Evolutionary conservation across 2,329 filamentous ascomycete genomes (phyloP).

Genomic region (Celoporthe dispersa): DNA sequence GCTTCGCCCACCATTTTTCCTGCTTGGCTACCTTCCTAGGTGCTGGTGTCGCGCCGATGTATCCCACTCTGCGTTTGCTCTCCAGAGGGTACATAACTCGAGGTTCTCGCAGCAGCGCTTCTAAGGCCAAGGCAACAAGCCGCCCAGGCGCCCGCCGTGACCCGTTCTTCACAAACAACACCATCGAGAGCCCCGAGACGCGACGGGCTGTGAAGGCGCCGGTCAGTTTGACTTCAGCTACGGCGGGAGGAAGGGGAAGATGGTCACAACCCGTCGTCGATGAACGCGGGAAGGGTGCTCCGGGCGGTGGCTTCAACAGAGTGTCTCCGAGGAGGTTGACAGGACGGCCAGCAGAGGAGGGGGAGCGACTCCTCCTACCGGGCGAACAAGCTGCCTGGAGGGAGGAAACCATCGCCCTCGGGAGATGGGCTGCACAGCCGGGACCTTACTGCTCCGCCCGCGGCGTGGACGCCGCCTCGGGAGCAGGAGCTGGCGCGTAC

Average conservation of each 20-base stretch:
- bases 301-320: background rate
- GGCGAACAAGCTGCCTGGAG: background rate
- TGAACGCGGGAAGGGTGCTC: background rate
- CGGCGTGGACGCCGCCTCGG: background rate
- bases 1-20: background rate
- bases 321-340: too few relatives aligned
- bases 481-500: background rate
- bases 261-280: background rate
- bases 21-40: background rate
- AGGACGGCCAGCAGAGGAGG: too few relatives aligned
- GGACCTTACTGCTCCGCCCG: background rate
- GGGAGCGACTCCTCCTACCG: too few relatives aligned
- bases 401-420: background rate
- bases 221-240: background rate
- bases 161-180: background rate
- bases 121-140: fast-evolving
- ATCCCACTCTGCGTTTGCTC: background rate
- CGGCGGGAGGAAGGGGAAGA: background rate
- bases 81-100: background rate
- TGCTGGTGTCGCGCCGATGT: background rate
- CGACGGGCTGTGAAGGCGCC: background rate
- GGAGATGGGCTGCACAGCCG: background rate
- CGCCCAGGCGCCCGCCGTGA: fast-evolving
- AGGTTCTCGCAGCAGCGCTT: background rate
- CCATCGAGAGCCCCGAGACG: background rate